Base-by-base conservation (phyloP, 106 monocot genomes). In the Chionographis japonica region DNA sequence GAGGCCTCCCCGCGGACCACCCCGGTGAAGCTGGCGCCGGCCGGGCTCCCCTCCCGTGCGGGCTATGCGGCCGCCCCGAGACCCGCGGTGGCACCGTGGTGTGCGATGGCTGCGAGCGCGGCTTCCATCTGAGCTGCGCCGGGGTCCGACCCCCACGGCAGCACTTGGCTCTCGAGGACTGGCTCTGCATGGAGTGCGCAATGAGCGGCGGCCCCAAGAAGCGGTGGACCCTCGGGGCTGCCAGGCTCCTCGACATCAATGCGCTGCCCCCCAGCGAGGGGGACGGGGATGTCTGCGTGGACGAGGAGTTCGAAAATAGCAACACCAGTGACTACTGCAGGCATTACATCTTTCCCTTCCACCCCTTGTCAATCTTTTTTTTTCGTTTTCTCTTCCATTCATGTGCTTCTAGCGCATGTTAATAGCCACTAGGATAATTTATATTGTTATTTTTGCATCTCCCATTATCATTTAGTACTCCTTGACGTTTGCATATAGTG, bases 71-170 rank as follows among this genome's bases (percentile, higher is more conserved):
- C 38, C 65, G 46, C 59, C 65, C 77, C 16, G 98, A 98, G 87
- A 70, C 78, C 3, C 61, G 70, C 0, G 83, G 77, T 4, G 68
- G 40, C 15, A 98, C 98, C 2, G 63, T 98, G 67, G 77, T 98
- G 2, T 93, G 98, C 72, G 98, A 98, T 65, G 82, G 82, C n/a
- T 98, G 98, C 79, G 98, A 98, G 62, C 56, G 73, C n/a, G 98
- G 98, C 52, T 98, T 98, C 73, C 98, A 93, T 63, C 20, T 93
- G 42, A 61, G n/a, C n/a, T 98, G 98, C 75, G 70, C 68, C 7
- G 61, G 73, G 63, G 12, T 69, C 53, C 57, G 73, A 61, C 37
- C 60, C 37, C 41, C 68, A 61, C 69, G 66, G 11, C 20, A 39
- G 5, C 46, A 11, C 12, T 46, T 41, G 5, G 63, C 37, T 11